These are phyloP conservation scores for Emmonsiellopsis sp. DNA, from an alignment of 2,329 filamentous ascomycete species.

Conservation along the genomic window DNA sequence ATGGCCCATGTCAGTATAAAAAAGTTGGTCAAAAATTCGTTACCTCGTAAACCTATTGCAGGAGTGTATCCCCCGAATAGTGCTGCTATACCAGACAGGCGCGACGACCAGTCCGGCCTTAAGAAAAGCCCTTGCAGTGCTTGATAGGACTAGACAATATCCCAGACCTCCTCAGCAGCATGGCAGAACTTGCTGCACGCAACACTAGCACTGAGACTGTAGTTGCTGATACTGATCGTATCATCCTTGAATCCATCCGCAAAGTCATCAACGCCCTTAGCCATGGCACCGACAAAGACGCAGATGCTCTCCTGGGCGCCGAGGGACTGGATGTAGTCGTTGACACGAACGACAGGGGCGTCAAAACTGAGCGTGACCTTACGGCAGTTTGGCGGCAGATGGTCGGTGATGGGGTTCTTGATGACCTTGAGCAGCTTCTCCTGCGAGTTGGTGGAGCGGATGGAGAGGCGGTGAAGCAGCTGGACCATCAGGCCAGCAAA, in stretches of 20 bases:
- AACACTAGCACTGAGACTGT: slow-evolving; percentile 91
- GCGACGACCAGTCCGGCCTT: background rate
- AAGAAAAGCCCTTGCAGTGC: background rate
- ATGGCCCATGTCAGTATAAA: background rate
- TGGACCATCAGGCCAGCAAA: slow-evolving; percentile 99
- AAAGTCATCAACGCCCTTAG: slow-evolving; percentile 91
- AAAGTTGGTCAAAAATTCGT: slow-evolving; percentile 15
- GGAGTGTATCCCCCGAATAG: background rate
- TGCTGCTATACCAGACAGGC: background rate
- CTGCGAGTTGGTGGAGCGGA: slow-evolving; percentile 91
- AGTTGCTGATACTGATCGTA: slow-evolving; percentile 97
- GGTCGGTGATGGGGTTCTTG: slow-evolving; percentile 94
- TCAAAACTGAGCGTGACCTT: slow-evolving; percentile 97
- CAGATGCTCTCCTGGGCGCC: slow-evolving; percentile 84
- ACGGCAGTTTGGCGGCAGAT: slow-evolving; percentile 90
- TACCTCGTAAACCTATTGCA: slow-evolving; percentile 16
- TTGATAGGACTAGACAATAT: slow-evolving; percentile 58
- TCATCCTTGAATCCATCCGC: slow-evolving; percentile 92
- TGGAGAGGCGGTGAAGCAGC: slow-evolving; percentile 87
- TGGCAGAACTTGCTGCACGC: slow-evolving; percentile 99
- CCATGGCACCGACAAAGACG: slow-evolving; percentile 97
- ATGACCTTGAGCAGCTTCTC: slow-evolving; percentile 97
- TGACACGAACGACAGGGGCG: slow-evolving; percentile 71
- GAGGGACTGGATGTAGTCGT: slow-evolving; percentile 77
- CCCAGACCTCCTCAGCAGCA: slow-evolving; percentile 92